These are phyloP conservation scores for Sesbania bispinosa DNA, from an alignment of 306 rosid genomes.

Conservation along the genomic window DNA sequence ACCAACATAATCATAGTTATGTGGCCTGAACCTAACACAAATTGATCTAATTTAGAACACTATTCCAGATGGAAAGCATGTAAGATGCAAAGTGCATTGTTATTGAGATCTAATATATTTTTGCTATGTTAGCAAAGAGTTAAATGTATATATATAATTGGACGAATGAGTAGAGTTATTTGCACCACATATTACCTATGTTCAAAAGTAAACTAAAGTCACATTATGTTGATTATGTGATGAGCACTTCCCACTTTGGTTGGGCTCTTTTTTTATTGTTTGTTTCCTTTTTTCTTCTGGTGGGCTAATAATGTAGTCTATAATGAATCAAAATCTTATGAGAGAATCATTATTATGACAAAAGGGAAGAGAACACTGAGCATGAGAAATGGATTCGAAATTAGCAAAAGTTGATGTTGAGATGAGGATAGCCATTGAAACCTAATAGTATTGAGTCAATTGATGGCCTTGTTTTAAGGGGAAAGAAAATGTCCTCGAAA, in stretches of 20 bases:
- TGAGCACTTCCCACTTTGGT: conserved; percentile 33
- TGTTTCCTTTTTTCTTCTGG: conserved; percentile 5
- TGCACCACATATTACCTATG: conserved; percentile 13
- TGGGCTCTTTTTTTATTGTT: neutral
- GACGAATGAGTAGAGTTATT: neutral
- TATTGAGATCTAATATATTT: neutral
- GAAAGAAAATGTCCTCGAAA: conserved; percentile 39
- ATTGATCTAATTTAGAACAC: neutral
- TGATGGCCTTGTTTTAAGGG: conserved; percentile 54
- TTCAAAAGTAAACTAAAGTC: conserved; percentile 13
- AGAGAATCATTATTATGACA: conserved; percentile 41
- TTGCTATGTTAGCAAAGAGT: neutral
- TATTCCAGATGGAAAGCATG: conserved; percentile 27
- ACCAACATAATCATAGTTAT: conserved; percentile 38
- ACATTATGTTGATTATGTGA: conserved; percentile 25
- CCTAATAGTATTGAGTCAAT: conserved; percentile 29
- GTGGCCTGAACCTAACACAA: conserved; percentile 26
- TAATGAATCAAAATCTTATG: conserved; percentile 39
- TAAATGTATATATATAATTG: neutral
- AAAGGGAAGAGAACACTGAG: conserved; percentile 30
- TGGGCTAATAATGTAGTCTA: conserved; percentile 23
- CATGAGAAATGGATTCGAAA: conserved; percentile 54
- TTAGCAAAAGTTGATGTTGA: conserved; percentile 53
- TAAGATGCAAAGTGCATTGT: conserved; percentile 6
- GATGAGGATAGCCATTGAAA: conserved; percentile 58